A percentile compares a stretch with the other conserved stretches of the same genome.
Conservation (phyloP, 371 early-diverging fungal genomes). For the Apophysomyces sp. region DNA sequence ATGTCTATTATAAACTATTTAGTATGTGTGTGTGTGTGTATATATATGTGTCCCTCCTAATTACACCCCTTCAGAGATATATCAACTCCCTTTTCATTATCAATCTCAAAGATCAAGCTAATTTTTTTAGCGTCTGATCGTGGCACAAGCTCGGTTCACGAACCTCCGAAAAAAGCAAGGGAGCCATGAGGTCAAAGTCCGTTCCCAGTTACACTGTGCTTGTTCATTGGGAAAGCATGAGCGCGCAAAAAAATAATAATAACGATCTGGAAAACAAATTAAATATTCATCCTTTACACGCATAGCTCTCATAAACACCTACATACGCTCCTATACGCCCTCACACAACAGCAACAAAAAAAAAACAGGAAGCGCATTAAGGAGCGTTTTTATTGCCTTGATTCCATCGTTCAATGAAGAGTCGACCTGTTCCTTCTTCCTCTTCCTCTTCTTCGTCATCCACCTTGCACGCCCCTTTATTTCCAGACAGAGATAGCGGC, state of each 20-base stretch:
- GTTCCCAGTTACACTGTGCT: neutral
- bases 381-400: neutral
- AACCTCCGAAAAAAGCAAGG: neutral
- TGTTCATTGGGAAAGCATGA: slow-evolving; percentile 1
- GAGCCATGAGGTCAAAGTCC: neutral
- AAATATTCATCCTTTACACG: neutral
- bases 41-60: neutral
- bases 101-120: no score
- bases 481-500: slow-evolving; percentile 40
- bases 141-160: neutral
- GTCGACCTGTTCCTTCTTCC: neutral
- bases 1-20: no score
- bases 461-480: neutral
- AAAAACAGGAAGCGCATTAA: neutral
- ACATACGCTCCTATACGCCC: neutral
- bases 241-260: neutral
- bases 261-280: neutral
- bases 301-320: neutral
- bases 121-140: neutral
- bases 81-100: no score
- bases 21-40: no score
- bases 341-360: neutral
- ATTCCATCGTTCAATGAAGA: slow-evolving; percentile 1
- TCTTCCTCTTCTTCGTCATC: neutral
- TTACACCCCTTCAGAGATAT: no score